phyloP scores from a whole-genome alignment of 352 stramenopile species.

The Phytophthora lateralis region DNA sequence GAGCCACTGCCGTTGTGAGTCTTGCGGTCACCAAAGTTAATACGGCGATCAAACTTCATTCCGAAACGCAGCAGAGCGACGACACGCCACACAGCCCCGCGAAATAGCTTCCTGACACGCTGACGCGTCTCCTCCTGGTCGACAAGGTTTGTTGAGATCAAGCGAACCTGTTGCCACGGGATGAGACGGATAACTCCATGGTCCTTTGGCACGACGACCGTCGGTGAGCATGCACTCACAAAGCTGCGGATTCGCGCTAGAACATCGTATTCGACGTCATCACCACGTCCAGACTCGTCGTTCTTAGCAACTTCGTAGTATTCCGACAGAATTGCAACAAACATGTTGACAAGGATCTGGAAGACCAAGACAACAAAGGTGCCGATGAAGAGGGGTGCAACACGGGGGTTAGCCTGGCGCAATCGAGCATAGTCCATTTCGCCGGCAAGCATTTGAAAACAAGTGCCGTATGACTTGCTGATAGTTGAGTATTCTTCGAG shows the following conservation, averaged over 20 bases:
- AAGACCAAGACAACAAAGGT: slow-evolving; percentile 89
- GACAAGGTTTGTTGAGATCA: slow-evolving; percentile 90
- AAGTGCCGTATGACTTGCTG: slow-evolving; percentile 80
- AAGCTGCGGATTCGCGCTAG: slow-evolving; percentile 81
- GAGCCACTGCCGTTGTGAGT: slow-evolving; percentile 27
- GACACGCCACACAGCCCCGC: slow-evolving; percentile 86
- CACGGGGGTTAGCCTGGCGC: slow-evolving; percentile 76
- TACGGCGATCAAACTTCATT: slow-evolving; percentile 87
- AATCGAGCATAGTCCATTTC: slow-evolving; percentile 83
- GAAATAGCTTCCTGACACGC: slow-evolving; percentile 82
- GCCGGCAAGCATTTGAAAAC: slow-evolving; percentile 88
- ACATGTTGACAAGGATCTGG: slow-evolving; percentile 91
- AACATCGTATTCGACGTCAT: slow-evolving; percentile 89
- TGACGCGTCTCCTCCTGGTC: slow-evolving; percentile 86
- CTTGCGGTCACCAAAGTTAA: slow-evolving; percentile 77
- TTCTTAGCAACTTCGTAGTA: slow-evolving; percentile 89
- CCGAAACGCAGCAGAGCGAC: slow-evolving; percentile 86
- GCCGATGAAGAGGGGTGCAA: slow-evolving; percentile 83
- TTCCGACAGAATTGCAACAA: slow-evolving; percentile 88
- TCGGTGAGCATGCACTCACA: slow-evolving; percentile 73
- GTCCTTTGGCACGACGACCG: slow-evolving; percentile 74
- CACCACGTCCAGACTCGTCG: slow-evolving; percentile 59
- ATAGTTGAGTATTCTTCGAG: slow-evolving; percentile 87
- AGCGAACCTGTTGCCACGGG: slow-evolving; percentile 70
- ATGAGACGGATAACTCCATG: slow-evolving; percentile 80